Evolutionary conservation across 2,329 filamentous ascomycete genomes (phyloP).

Genomic region (Ophiocordyceps sinensis): DNA sequence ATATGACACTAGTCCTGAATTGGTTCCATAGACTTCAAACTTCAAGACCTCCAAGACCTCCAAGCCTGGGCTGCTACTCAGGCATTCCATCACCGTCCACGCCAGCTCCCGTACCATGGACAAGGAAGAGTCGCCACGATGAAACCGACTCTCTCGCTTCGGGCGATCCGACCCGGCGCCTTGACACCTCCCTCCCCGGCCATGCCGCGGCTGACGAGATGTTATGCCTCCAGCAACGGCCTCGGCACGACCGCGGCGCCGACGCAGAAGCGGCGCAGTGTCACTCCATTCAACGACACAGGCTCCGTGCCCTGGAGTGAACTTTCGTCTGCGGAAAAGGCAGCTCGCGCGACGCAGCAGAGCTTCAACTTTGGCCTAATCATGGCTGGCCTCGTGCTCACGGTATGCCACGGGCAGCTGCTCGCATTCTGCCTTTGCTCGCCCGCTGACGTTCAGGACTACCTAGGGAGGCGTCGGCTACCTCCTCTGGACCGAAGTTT

Average conservation of each 20-base stretch:
- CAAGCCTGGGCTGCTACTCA: neutral
- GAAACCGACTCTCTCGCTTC: conserved; percentile 26
- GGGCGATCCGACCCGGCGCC: conserved; percentile 18
- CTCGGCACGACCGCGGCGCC: conserved; percentile 20
- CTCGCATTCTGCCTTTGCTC: neutral
- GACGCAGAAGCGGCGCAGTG: conserved; percentile 44
- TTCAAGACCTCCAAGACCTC: no score
- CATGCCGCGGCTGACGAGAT: conserved; percentile 24
- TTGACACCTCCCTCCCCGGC: conserved; percentile 11
- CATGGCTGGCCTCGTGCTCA: conserved; percentile 58
- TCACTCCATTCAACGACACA: conserved; percentile 78
- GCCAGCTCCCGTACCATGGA: conserved; percentile 16
- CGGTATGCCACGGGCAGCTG: conserved; percentile 34
- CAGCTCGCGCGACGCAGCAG: conserved; percentile 75
- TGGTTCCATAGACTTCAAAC: no score
- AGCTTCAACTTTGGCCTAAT: conserved; percentile 77
- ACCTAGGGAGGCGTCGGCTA: conserved; percentile 59
- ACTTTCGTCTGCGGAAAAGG: conserved; percentile 63
- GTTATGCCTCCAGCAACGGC: conserved; percentile 45
- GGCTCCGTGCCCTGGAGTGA: conserved; percentile 70
- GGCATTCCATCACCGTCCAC: neutral
- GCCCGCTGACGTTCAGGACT: no score
- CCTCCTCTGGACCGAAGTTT: conserved; percentile 68
- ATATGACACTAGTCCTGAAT: neutral
- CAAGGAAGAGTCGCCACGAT: conserved; percentile 25